Evolutionary conservation across 1,284 basidiomycete species (phyloP).

Genomic region (Austroboletus rostrupii): DNA sequence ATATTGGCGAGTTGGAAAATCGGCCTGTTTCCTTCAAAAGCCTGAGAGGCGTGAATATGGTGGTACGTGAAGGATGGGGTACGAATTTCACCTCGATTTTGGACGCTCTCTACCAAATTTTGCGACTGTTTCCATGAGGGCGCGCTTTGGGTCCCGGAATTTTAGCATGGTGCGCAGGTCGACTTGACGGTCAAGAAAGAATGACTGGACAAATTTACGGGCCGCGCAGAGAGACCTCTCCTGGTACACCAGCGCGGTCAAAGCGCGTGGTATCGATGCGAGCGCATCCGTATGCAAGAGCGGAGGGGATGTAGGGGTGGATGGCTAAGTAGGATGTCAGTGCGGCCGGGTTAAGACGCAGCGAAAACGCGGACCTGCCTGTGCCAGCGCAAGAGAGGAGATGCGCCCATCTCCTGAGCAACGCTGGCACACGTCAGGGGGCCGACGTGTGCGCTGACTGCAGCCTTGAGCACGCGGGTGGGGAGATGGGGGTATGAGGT

Average conservation of each 20-base stretch:
- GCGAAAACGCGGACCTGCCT: conserved; percentile 47
- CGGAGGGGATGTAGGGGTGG: conserved; percentile 43
- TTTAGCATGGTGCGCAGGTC: conserved; percentile 85
- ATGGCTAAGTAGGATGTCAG: conserved; percentile 37
- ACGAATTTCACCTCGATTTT: conserved; percentile 59
- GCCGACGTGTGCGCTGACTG: conserved; percentile 88
- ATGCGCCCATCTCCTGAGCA: conserved; percentile 76
- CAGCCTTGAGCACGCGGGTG: conserved; percentile 85
- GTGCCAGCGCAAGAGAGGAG: conserved; percentile 67
- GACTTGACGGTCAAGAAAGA: conserved; percentile 81
- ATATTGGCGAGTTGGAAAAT: conserved; percentile 84
- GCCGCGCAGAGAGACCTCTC: conserved; percentile 77
- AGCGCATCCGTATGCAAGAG: conserved; percentile 69
- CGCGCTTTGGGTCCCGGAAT: conserved; percentile 82
- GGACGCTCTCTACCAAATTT: conserved; percentile 75
- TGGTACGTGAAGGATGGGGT: neutral
- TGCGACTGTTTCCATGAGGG: conserved; percentile 71
- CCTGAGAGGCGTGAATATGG: conserved; percentile 30
- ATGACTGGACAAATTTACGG: conserved; percentile 79
- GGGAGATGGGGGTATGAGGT: conserved; percentile 88
- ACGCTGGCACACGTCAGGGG: conserved; percentile 79
- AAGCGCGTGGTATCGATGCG: conserved; percentile 68
- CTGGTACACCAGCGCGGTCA: conserved; percentile 75
- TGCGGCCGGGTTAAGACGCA: neutral
- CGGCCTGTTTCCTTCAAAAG: conserved; percentile 92